Evolutionary conservation across 495 filamentous ascomycete species (phyloP), one percentile per base, ranked within the genome.

Genomic region (Hyaloscypha finlandica): DNA sequence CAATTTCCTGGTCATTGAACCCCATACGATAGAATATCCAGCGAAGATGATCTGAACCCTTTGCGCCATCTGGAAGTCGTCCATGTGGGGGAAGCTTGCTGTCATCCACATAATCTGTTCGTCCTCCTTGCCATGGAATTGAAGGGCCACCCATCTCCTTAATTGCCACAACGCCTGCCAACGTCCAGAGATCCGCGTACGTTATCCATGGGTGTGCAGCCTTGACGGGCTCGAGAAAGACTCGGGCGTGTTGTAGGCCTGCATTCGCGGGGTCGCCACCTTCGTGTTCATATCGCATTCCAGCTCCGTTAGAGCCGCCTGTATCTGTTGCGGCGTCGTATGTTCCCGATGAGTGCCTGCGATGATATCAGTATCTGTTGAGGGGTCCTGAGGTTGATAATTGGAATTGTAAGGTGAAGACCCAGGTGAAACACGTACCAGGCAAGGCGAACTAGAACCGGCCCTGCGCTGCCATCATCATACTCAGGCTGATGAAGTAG

Each of bases 1-100:
- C 86, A 56, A 88, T 88, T 75, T 89, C 85, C 71, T 82, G 83
- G 69, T 89, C 85, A 67, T 81, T 80, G 77, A 88, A 88, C n/a
- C 86, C 85, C 86, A 88, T 88, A 30, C 85, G 81, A 71, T 83
- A 78, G 74, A 88, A 88, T 72, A 89, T 81, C 67, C 74, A 75
- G 2, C 86, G 80, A 57, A 89, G 69, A 70, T 89, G 85, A 30
- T 84, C 84, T 22, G 85, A 79, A 42, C 85, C 87, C 63, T 81
- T 79, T 2, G 86, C 80, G n/a, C 74, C 86, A 68, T 88, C 86
- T 1, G 86, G 87, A 19, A 88, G 74, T 2, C 87, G 75, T 1
- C 85, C 86, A 0, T 83, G 79, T 8, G 86, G 84, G 0, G 85
- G 84, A 3, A 88, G 74, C 68, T 85, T 83, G 66, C 71, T 77